Evolutionary conservation across 352 stramenopile species (phyloP), one percentile per base, ranked within the genome.

Genomic region (Elongisporangium undulatum): DNA sequence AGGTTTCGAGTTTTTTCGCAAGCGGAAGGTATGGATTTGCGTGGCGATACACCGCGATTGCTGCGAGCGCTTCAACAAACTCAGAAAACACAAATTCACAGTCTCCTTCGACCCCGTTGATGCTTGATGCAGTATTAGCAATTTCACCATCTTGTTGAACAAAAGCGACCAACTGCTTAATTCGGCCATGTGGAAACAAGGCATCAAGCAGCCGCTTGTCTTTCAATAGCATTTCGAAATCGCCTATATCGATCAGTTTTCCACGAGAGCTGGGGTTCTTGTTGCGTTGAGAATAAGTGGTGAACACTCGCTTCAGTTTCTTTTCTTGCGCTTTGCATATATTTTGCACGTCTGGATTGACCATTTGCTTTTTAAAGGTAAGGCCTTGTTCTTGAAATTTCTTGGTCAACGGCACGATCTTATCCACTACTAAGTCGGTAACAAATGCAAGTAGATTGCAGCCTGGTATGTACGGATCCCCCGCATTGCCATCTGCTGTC

Each of bases 321-420:
- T 87, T 89, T 59, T 93, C 84, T 64, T 90, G 80, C 6, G 76
- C 58, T 41, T 90, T 90, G 64, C 83, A 89, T 5, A 92, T 75
- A 39, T 84, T 71, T 53, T 92, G 82, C 3, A 94, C 80, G 41
- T 94, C 84, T 0, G 80, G 79, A 48, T 90, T 71, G 22, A 90
- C 72, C 77, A 92, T 89, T 74, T 91, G 82, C 41, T 91, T 90
- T 66, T 94, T 94, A 61, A 94, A 94, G 10, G 80, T 88, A 13
- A 94, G 65, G 2, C 80, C 80, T 69, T 92, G 82, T 55, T 90
- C 77, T 53, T 92, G 82, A 60, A 87, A 88, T 54, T 90, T 90
- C 56, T 84, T 87, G 0, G 84, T 86, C 15, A 94, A 72, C 2
- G 82, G 82, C 22, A 90, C 64, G 1, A 94, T 59, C 34, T 80